Conservation (phyloP, 495 filamentous ascomycete genomes). For the Tricharina praecox region DNA sequence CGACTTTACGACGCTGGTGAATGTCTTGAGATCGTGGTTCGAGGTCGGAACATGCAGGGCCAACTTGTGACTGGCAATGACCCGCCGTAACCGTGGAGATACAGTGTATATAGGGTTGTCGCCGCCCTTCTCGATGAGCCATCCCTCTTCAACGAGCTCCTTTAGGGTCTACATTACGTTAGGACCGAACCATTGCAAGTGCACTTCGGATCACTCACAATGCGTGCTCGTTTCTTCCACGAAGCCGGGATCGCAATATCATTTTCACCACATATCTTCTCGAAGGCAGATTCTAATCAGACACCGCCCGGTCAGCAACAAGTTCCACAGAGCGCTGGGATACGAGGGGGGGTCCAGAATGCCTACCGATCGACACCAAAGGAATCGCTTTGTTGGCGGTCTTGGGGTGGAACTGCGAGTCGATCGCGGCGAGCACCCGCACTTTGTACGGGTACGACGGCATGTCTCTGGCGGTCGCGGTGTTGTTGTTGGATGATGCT, state of each 20-base stretch:
- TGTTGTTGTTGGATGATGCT: neutral
- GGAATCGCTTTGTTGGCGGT: conserved; percentile 10
- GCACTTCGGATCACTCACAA: neutral
- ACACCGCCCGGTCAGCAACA: neutral
- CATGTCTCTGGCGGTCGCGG: conserved; percentile 6
- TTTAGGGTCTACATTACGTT: conserved; percentile 13
- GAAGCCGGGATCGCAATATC: conserved; percentile 11
- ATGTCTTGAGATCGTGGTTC: conserved; percentile 25
- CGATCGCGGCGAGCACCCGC: conserved; percentile 24
- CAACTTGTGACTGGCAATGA: conserved; percentile 18
- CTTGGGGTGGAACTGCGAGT: conserved; percentile 17
- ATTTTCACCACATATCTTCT: conserved; percentile 3
- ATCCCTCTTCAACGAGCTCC: conserved; percentile 20
- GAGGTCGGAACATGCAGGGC: conserved; percentile 15
- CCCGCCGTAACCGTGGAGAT: conserved; percentile 12
- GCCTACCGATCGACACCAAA: conserved; percentile 14
- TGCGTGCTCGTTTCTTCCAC: conserved; percentile 18
- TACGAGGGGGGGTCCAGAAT: neutral
- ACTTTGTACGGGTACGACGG: conserved; percentile 23
- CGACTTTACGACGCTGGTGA: conserved; percentile 14
- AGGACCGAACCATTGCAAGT: neutral
- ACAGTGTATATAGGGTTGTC: conserved; percentile 10
- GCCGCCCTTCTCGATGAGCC: conserved; percentile 10
- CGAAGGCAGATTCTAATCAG: conserved; percentile 1
- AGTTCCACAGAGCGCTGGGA: neutral